These are phyloP conservation scores for Lactifluus piperatus DNA, from an alignment of 768 basidiomycete species.

Conservation along the genomic window DNA sequence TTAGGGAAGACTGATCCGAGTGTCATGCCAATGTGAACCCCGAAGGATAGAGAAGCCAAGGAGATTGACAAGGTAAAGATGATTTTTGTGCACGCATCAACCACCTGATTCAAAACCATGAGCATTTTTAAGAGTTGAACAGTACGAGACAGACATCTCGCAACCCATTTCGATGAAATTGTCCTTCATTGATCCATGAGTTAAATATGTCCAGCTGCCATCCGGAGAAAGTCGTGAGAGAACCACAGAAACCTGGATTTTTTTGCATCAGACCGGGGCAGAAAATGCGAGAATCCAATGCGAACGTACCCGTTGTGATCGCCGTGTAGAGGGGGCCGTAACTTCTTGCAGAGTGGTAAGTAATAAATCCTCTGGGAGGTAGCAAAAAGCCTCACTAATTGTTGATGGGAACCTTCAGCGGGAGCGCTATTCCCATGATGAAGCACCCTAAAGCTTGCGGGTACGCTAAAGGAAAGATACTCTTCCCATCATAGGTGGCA, in stretches of 20 bases:
- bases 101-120: constrained; percentile 42
- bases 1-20: constrained; percentile 35
- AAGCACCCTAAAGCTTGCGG: constrained; percentile 83
- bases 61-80: constrained; percentile 72
- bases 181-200: constrained; percentile 68
- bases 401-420: constrained; percentile 62
- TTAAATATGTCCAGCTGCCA: constrained; percentile 89
- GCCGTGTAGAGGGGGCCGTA: constrained; percentile 86
- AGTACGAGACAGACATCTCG: constrained; percentile 47
- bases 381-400: constrained; percentile 48
- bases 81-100: constrained; percentile 79
- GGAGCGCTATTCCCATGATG: constrained; percentile 78
- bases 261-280: neutral
- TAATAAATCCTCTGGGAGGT: constrained; percentile 1
- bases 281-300: neutral
- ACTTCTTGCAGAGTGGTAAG: constrained; percentile 34
- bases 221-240: constrained; percentile 90
- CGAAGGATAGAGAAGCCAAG: constrained; percentile 69
- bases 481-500: constrained; percentile 59
- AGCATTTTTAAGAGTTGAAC: neutral
- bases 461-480: constrained; percentile 79
- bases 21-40: constrained; percentile 48
- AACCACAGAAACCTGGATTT: constrained; percentile 82
- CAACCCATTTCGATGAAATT: constrained; percentile 52
- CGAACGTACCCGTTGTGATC: constrained; percentile 63